Percentiles rank a stretch among this genome's conserved stretches.
phyloP scores from a whole-genome alignment of 306 rosid species.

The Trifolium dubium region DNA sequence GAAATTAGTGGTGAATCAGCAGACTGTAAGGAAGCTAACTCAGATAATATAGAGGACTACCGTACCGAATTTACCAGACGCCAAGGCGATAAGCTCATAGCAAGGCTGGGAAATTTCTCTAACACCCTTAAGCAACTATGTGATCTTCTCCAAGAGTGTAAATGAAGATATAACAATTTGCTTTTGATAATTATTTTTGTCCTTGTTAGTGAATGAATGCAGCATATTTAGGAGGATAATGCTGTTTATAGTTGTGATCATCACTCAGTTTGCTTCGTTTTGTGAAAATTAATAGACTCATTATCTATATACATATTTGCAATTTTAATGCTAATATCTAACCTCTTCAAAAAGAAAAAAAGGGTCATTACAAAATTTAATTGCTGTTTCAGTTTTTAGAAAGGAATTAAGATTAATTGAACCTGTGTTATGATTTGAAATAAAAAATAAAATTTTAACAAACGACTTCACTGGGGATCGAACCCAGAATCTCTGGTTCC shows the following conservation, averaged over 20 bases:
- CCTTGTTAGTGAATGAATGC: slow-evolving; percentile 31
- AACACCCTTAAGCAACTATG: slow-evolving; percentile 47
- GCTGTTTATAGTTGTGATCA: slow-evolving; percentile 3
- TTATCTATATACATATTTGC: background rate
- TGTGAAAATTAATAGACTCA: background rate
- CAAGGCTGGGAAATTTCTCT: slow-evolving; percentile 49
- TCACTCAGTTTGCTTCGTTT: background rate
- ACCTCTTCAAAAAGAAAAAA: background rate
- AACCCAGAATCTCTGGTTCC: slow-evolving; percentile 98
- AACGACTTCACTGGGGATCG: slow-evolving; percentile 84
- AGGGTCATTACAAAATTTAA: background rate
- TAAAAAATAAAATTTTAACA: too few species aligned
- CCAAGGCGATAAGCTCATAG: slow-evolving; percentile 57
- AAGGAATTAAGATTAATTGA: background rate
- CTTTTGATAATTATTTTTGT: background rate
- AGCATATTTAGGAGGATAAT: slow-evolving; percentile 5
- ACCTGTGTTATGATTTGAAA: too few species aligned
- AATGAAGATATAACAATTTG: slow-evolving; percentile 20
- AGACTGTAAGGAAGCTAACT: slow-evolving; percentile 30
- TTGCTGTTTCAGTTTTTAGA: background rate
- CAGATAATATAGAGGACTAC: slow-evolving; percentile 40
- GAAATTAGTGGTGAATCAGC: slow-evolving; percentile 46
- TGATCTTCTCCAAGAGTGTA: slow-evolving; percentile 49
- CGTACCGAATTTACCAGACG: slow-evolving; percentile 46
- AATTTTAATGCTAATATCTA: background rate